Evolutionary conservation across 306 rosid species (phyloP), one percentile per base, ranked within the genome.

Genomic region (Ochetophila trinervis): DNA sequence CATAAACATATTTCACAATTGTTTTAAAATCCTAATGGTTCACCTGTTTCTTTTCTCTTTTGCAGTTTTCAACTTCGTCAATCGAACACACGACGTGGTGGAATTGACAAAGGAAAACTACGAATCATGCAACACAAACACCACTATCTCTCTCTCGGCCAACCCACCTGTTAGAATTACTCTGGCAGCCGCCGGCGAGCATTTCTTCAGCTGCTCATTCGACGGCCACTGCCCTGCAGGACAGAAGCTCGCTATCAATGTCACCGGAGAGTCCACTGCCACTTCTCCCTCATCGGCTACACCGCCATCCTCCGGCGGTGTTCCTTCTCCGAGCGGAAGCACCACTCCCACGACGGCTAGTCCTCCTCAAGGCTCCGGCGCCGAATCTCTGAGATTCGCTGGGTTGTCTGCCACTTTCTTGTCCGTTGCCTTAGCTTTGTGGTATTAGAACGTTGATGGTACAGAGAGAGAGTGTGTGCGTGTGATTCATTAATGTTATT

Each of bases 61-160:
- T 59, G 77, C 78, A 86, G 96, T 80, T 15, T 88, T 88, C 81
- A 88, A 86, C 79, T 88, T 60, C 17, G 3, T 5, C 22, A 62
- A 5, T 16, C 71, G 48, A 56, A 8, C 64, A 20, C 92, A 88
- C 60, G 50, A 86, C 71, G 92, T 86, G 8, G 89, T 86, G 0
- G 84, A 78, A 32, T 85, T 86, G 68, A 86, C 86, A 64, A 86
- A 80, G 74, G 58, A 19, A 9, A 80, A 80, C 0, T 85, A 10
- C 11, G 73, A 78, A 42, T 63, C 91, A 10, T 85, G 91, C 78
- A 60, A 1, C 67, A 56, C 69, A 27, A 0, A 63, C 10, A 79
- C 83, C 60, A 58, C 85, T 2, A 36, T 82, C 32, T 63, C 79
- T 0, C 40, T 50, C 10, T 17, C 21, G 20, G 24, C 0, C 21